A percentile compares a stretch with the other conserved stretches of the same genome.
phyloP scores from a whole-genome alignment of 345 rosid genomes.

The Reutealis trisperma region DNA sequence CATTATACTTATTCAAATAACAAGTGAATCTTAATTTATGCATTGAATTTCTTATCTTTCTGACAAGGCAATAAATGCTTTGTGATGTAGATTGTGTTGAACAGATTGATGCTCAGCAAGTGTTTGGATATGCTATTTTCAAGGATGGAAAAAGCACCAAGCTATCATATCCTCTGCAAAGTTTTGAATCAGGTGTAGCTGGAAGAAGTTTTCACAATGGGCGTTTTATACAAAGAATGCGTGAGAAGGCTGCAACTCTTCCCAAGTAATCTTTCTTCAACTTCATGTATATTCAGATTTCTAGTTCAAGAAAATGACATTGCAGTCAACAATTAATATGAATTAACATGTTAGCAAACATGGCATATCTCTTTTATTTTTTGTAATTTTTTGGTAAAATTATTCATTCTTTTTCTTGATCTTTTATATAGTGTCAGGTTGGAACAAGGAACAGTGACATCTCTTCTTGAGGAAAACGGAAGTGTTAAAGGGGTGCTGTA shows the following conservation, averaged over 20 bases:
- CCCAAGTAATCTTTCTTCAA: conserved; percentile 35
- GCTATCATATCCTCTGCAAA: too few relatives aligned
- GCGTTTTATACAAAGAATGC: conserved; percentile 57
- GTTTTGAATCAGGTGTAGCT: conserved; percentile 42
- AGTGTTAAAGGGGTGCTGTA: conserved; percentile 70
- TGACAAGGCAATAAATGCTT: background rate
- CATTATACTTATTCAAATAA: too few relatives aligned
- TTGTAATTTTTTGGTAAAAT: too few relatives aligned
- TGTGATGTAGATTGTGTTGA: conserved; percentile 48
- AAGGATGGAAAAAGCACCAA: too few relatives aligned
- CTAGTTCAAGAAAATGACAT: conserved; percentile 16
- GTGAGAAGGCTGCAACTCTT: conserved; percentile 49
- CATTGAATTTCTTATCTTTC: background rate
- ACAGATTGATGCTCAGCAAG: conserved; percentile 53
- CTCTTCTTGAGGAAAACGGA: conserved; percentile 67
- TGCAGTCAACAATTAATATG: background rate
- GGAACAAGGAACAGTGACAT: conserved; percentile 76
- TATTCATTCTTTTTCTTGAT: conserved; percentile 20
- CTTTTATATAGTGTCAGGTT: conserved; percentile 46
- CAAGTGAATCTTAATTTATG: too few relatives aligned
- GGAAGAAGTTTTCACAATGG: too few relatives aligned
- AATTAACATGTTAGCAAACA: too few relatives aligned
- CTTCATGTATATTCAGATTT: background rate
- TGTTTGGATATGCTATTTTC: conserved; percentile 54
- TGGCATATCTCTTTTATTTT: too few relatives aligned